Percentiles rank a stretch among this genome's conserved stretches.
These are phyloP conservation scores for Spinellus fusiger DNA, from an alignment of 192 early-diverging fungal species.

Conservation along the genomic window DNA sequence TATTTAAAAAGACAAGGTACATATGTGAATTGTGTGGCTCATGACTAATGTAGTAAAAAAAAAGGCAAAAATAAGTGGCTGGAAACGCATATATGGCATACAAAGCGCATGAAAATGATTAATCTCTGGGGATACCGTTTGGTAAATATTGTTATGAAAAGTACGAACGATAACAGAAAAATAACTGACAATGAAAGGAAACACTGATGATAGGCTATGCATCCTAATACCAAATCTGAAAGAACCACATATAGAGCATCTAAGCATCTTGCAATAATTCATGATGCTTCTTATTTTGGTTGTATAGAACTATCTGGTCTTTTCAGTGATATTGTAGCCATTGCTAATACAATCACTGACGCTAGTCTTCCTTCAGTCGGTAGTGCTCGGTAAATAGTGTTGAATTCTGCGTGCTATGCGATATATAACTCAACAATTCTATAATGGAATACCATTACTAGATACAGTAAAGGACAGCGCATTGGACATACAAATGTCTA, in stretches of 20 bases:
- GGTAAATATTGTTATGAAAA: not conserved
- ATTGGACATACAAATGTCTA: constrained; percentile 53
- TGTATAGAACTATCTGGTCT: constrained; percentile 68
- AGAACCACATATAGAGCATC: constrained; percentile 71
- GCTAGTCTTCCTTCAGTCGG: constrained; percentile 47
- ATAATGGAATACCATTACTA: constrained; percentile 15
- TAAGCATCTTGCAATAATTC: constrained; percentile 64
- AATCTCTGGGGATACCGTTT: constrained; percentile 80
- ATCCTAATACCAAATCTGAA: constrained; percentile 83
- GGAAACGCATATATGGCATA: constrained; percentile 98
- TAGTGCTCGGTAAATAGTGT: constrained; percentile 15
- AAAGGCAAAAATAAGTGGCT: constrained; percentile 69
- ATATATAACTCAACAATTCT: not conserved
- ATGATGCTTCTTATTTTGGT: constrained; percentile 80
- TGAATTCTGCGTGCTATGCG: not conserved
- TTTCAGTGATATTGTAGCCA: constrained; percentile 33
- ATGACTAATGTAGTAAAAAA: not conserved
- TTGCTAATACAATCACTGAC: constrained; percentile 56
- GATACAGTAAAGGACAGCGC: constrained; percentile 56
- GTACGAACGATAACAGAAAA: not conserved
- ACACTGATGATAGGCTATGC: constrained; percentile 37
- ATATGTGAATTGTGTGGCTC: too few relatives aligned
- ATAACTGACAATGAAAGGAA: too few relatives aligned
- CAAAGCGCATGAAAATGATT: constrained; percentile 96
- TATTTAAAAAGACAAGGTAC: not conserved